Conservation (phyloP, 2,329 filamentous ascomycete genomes). For the Alternaria sp. region DNA sequence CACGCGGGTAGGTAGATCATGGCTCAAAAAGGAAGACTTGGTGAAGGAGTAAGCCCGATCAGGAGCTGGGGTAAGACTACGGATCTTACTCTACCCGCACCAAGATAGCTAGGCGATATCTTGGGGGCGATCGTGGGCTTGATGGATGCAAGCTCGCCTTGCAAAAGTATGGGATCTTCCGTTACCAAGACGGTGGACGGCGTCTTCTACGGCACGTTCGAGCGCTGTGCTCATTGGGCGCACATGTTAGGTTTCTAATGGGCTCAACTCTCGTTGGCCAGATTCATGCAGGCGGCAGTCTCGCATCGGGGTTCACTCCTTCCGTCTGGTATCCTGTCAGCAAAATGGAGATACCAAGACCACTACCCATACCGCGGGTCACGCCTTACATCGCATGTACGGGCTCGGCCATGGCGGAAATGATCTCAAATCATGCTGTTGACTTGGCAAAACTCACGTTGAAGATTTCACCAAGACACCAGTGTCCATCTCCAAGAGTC, state of each 20-base stretch:
- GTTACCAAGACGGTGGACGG: constrained; percentile 7
- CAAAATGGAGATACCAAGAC: constrained; percentile 10
- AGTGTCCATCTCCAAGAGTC: constrained; percentile 18
- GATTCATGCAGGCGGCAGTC: background rate
- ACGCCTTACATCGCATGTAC: background rate
- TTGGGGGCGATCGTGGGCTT: constrained; percentile 26
- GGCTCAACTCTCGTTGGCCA: background rate
- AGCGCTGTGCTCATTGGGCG: constrained; percentile 3
- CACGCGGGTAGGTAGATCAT: constrained; percentile 5
- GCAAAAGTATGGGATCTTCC: constrained; percentile 12
- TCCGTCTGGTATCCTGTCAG: background rate
- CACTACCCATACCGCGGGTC: background rate
- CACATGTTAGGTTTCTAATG: background rate
- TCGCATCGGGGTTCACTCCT: background rate
- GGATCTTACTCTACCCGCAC: constrained; percentile 29
- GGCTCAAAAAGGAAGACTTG: constrained; percentile 13
- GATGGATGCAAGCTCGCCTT: constrained; percentile 7
- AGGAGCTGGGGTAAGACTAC: constrained; percentile 13
- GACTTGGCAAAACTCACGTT: constrained; percentile 21
- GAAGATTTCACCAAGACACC: constrained; percentile 13
- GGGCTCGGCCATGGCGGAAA: background rate
- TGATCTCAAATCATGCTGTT: constrained; percentile 14
- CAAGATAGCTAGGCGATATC: constrained; percentile 38
- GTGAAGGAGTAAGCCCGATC: constrained; percentile 8
- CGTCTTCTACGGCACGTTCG: background rate